Conservation (phyloP, 2,329 filamentous ascomycete species). For the Trichoderma sp. region DNA sequence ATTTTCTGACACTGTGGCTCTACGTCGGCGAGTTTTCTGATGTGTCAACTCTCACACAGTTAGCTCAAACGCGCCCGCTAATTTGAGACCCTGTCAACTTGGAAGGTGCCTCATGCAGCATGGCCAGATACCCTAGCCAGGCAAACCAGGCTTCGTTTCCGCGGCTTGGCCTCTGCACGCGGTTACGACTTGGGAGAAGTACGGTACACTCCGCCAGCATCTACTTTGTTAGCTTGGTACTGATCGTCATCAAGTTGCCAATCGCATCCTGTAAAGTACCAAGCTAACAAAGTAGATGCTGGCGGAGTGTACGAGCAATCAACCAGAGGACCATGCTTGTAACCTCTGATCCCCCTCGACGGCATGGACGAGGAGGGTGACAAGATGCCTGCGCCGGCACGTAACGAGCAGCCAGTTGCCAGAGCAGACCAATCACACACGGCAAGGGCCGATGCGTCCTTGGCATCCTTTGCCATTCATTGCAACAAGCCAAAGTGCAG, state of each 20-base stretch:
- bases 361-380: not conserved
- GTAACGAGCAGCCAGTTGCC: not conserved
- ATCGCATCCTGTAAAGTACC: too few species aligned
- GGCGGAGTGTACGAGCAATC: too few species aligned
- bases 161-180: slow-evolving; percentile 9
- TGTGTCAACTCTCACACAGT: slow-evolving; percentile 18
- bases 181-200: not conserved
- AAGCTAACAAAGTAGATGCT: too few species aligned
- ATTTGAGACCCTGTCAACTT: slow-evolving; percentile 14
- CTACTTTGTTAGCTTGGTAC: too few species aligned
- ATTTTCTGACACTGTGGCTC: slow-evolving; percentile 13
- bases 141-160: slow-evolving; percentile 3
- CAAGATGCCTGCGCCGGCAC: not conserved
- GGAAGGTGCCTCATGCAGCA: slow-evolving; percentile 10
- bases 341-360: not conserved
- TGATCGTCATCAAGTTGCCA: too few species aligned
- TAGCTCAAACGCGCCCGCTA: not conserved
- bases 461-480: not conserved
- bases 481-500: slow-evolving; percentile 1
- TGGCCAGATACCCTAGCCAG: slow-evolving; percentile 3
- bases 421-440: not conserved
- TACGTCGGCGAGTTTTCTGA: slow-evolving; percentile 15
- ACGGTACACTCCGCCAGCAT: too few species aligned
- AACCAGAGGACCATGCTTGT: not conserved
- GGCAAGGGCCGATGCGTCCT: slow-evolving; percentile 2